Percentiles rank a stretch among this genome's conserved stretches.
These are phyloP conservation scores for Annona cherimola DNA, from an alignment of 164 flowering plant genomes.

Conservation along the genomic window DNA sequence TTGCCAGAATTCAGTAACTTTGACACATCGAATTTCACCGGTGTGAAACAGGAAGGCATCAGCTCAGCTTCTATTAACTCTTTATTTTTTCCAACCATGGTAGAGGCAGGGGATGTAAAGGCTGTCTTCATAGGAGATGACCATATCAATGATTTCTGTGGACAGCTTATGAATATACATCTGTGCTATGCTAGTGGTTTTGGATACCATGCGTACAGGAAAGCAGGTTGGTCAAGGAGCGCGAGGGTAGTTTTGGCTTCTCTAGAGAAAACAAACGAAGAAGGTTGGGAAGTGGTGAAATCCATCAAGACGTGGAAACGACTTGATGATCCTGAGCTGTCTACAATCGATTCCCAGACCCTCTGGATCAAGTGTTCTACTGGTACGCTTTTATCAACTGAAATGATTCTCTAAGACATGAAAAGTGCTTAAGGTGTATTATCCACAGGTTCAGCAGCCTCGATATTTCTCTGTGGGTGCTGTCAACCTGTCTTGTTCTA, in stretches of 20 bases:
- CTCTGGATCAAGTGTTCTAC: constrained; percentile 63
- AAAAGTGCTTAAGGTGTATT: background rate
- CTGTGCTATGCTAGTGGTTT: constrained; percentile 94
- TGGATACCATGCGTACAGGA: constrained; percentile 97
- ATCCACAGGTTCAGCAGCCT: background rate
- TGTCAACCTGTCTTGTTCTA: background rate
- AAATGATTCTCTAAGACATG: background rate
- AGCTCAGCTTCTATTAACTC: constrained; percentile 85
- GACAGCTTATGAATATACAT: constrained; percentile 54
- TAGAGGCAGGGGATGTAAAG: constrained; percentile 79
- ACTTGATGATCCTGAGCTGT: constrained; percentile 65
- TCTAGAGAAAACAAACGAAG: constrained; percentile 50
- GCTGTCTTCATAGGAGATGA: constrained; percentile 89
- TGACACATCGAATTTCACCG: constrained; percentile 68
- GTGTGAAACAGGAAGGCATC: constrained; percentile 74
- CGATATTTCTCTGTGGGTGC: background rate
- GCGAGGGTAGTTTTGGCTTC: constrained; percentile 72
- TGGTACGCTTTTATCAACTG: constrained; percentile 25
- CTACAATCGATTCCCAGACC: constrained; percentile 57
- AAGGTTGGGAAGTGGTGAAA: constrained; percentile 79
- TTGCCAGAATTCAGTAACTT: constrained; percentile 71
- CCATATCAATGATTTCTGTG: constrained; percentile 92
- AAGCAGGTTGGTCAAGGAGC: constrained; percentile 89
- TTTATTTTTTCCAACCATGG: constrained; percentile 80
- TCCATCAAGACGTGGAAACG: constrained; percentile 93